These are phyloP conservation scores for Mortierella sp. DNA, from an alignment of 371 early-diverging fungal genomes.

Conservation along the genomic window DNA sequence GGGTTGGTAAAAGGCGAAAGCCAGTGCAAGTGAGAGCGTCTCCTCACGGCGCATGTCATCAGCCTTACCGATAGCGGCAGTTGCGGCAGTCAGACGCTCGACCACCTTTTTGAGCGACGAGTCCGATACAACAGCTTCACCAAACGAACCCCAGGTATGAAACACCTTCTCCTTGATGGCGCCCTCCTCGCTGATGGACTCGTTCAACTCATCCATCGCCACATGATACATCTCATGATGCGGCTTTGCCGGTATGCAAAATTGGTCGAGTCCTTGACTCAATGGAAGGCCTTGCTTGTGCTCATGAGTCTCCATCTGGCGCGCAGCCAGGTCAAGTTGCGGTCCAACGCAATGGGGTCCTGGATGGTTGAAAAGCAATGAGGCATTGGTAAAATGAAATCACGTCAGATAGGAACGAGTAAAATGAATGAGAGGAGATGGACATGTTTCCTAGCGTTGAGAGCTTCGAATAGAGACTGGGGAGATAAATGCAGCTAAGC, in stretches of 20 bases:
- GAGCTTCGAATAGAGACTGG: too few species aligned
- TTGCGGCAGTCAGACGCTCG: neutral
- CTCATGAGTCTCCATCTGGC: neutral
- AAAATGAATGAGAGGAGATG: too few species aligned
- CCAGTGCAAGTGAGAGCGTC: neutral
- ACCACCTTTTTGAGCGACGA: neutral
- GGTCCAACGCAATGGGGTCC: neutral
- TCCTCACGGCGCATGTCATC: neutral
- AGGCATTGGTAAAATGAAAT: too few species aligned
- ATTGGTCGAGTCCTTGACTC: neutral
- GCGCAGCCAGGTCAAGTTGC: neutral
- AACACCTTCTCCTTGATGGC: neutral
- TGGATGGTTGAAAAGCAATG: too few species aligned
- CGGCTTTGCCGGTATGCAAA: neutral
- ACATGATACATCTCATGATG: neutral
- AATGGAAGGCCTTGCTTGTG: neutral
- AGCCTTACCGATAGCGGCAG: neutral
- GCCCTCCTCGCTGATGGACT: too few species aligned
- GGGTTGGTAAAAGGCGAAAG: too few species aligned
- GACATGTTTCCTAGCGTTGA: too few species aligned
- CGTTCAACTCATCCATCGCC: neutral
- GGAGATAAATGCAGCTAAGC: too few species aligned
- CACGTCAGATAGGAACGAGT: too few species aligned
- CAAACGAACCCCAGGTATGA: neutral
- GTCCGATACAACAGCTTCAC: neutral